Base-by-base conservation (phyloP, 805 yeast species). In the Candida xyloterini region DNA sequence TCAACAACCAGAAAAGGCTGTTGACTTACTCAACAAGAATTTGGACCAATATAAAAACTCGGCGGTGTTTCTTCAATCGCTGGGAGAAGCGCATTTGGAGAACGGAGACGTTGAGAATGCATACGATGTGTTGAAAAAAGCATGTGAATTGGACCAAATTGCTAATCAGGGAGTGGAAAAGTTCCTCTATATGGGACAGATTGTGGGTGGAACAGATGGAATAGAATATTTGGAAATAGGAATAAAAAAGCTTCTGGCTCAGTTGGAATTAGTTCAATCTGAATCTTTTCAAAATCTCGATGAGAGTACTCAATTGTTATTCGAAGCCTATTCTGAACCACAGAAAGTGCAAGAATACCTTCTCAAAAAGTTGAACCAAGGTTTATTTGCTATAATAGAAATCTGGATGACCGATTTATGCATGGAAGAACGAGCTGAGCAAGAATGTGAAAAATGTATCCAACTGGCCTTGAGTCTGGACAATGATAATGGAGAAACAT, bases 381-480 rank as follows among this genome's bases (percentile, higher is more conserved):
- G 91, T 0, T 67, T 87, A 20, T 80, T 91, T 50, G 81, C 96
- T 6, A 74, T 83, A 67, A 84, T 93, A 55, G 99, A 91, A 63
- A 84, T 87, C 42, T 90, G 96, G 96, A 87, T 89, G 97, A 91
- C 98, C 1, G 97, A 91, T 67, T 68, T 90, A 48, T 90, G 98
- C 67, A 88, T 90, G 96, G 95, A 87, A 54, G 79, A 79, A 3
- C 80, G 82, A 50, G 98, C 98, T 2, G 98, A 93, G 63, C 15
- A 60, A 7, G 73, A 78, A 59, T 93, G 98, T 65, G 84, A 89
- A 52, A 70, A 70, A 40, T 69, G 86, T 48, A 81, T 90, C 39
- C 62, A 74, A 9, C 76, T 74, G 50, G 79, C 95, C 1, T 62
- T 87, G 54, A 63, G 74, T 37, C 62, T 85, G 24, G 84, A 82